Base-by-base conservation (phyloP, 331 rosid species). In the Arachis monticola region DNA sequence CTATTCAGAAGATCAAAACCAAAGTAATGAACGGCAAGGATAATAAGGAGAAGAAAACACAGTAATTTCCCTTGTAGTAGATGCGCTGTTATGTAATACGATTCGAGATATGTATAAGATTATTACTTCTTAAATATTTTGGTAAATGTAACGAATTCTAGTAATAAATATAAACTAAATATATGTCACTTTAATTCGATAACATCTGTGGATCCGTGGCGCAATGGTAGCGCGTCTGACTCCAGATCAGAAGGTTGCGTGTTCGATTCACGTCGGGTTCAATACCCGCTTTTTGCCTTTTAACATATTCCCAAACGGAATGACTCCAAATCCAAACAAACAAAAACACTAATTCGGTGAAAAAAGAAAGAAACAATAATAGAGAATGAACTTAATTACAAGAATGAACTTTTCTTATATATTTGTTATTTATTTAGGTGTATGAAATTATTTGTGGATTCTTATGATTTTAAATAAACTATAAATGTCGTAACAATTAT, bases 211-310 rank as follows among this genome's bases (percentile, higher is more conserved):
- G 96, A 94, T 90, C 92, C 76, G 96, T 91, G 97, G 98, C 91
- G 97, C 93, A 93, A 90, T 89, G 98, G 97, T 91, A 89, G 96
- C 97, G 96, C 96, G 95, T 91, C 97, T 91, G 97, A 93, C 97
- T 93, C 96, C 96, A 91, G 95, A 89, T 93, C 98, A 91, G 93
- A 93, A 91, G 96, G 96, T 88, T 93, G 98, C 92, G 97, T 89
- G 97, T 91, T 91, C 96, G 96, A 89, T 89, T 88, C 97, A 89
- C 95, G 96, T 91, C 92, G 80, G 96, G 93, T 93, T 93, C 98
- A 91, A 13, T 0, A 1, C 60, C 60, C 10, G 10, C 4, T 1
- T 55, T 55, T 13, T 55, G 8, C 8, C 31, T 55, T 55, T 13
- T 53, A n/a, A 38, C 41, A 2, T 4, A 38, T 38, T 38, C 41